A percentile compares a stretch with the other conserved stretches of the same genome.
These are phyloP conservation scores for Brassica carinata DNA, from an alignment of 345 rosid genomes.

Conservation along the genomic window DNA sequence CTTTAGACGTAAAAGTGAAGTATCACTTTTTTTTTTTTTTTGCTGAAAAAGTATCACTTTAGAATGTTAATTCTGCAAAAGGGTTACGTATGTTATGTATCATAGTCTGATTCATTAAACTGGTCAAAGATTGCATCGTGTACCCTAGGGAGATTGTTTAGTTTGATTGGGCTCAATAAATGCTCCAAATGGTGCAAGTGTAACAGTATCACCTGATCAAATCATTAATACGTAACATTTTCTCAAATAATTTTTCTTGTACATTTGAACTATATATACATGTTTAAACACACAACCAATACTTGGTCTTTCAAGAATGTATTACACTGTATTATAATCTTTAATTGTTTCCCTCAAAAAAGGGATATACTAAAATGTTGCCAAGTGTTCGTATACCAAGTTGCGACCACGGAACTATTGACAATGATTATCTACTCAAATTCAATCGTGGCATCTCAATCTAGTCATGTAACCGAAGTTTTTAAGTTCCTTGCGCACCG, in stretches of 20 bases:
- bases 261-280: not conserved
- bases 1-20: not conserved
- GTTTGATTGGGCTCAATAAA: conserved; percentile 20
- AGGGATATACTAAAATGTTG: conserved; percentile 16
- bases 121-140: conserved; percentile 38
- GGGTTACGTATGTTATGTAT: not conserved
- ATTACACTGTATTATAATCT: not conserved
- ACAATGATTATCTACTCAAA: conserved; percentile 1
- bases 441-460: not conserved
- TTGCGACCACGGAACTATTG: conserved; percentile 8
- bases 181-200: not conserved
- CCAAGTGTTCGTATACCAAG: conserved; percentile 31
- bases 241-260: conserved; percentile 19
- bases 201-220: conserved; percentile 9
- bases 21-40: no score
- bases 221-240: not conserved
- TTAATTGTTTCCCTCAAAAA: conserved; percentile 13
- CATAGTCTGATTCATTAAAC: conserved; percentile 9
- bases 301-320: not conserved
- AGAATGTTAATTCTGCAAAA: not conserved
- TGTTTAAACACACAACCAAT: not conserved
- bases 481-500: conserved; percentile 16
- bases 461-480: conserved; percentile 18
- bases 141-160: conserved; percentile 18
- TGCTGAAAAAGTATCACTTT: not conserved